phyloP scores from a whole-genome alignment of 2,329 filamentous ascomycete species.

The Diaporthe sp. region DNA sequence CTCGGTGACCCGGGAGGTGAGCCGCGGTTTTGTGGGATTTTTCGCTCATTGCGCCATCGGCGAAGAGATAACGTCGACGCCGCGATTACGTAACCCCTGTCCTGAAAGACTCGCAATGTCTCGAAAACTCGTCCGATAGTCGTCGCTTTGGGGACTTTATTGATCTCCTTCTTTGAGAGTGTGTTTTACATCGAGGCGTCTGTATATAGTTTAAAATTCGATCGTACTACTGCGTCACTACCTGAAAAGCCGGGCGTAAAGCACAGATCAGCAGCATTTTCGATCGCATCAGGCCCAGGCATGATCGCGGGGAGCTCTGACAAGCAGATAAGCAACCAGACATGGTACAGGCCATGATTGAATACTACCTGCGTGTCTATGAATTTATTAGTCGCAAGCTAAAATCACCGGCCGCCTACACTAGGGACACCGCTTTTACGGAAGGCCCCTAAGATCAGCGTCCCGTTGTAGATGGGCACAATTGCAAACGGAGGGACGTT shows the following conservation, averaged over 20 bases:
- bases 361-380: neutral
- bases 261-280: neutral
- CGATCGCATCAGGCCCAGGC: neutral
- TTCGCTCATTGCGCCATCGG: slow-evolving; percentile 24
- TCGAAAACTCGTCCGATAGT: neutral
- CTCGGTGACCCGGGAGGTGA: neutral
- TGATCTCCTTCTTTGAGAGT: neutral
- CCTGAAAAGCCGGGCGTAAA: neutral
- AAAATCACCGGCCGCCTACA: neutral
- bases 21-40: neutral
- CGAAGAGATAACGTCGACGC: slow-evolving; percentile 21
- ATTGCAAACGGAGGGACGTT: too few relatives aligned
- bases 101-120: neutral
- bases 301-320: neutral
- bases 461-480: neutral
- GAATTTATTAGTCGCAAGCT: neutral
- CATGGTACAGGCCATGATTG: neutral
- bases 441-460: neutral
- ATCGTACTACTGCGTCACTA: neutral
- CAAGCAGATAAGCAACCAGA: neutral
- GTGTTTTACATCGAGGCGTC: too few relatives aligned
- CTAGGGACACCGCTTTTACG: neutral
- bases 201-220: too few relatives aligned
- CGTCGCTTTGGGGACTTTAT: neutral
- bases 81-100: slow-evolving; percentile 24